These are phyloP conservation scores for Cucumis melo DNA, from an alignment of 306 rosid species.

Conservation along the genomic window DNA sequence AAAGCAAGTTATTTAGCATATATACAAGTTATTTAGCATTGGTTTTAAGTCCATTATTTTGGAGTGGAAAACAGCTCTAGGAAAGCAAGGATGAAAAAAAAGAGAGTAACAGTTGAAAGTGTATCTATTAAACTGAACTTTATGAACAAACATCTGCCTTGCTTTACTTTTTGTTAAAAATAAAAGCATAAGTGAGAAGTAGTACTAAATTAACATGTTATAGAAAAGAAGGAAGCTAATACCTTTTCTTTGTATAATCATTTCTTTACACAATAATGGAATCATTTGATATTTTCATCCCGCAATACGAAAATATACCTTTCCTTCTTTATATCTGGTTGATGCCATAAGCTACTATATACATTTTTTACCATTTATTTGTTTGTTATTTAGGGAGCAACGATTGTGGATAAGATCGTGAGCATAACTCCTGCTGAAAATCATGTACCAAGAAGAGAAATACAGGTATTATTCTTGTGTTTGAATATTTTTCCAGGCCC, in stretches of 20 bases:
- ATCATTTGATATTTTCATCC: neutral
- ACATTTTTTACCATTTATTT: neutral
- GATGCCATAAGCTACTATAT: neutral
- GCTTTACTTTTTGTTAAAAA: neutral
- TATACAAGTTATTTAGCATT: neutral
- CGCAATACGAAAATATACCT: neutral
- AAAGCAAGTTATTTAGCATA: neutral
- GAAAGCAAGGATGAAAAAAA: neutral
- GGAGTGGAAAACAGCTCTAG: neutral
- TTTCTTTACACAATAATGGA: neutral
- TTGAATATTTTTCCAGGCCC: neutral
- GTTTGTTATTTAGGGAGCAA: slow-evolving; percentile 60
- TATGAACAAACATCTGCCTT: neutral
- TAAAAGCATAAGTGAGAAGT: neutral
- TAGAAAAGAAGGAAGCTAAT: neutral
- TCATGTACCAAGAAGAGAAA: slow-evolving; percentile 43
- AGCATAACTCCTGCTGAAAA: slow-evolving; percentile 57
- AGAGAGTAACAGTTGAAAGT: neutral
- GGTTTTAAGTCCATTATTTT: neutral
- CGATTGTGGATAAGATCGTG: slow-evolving; percentile 78
- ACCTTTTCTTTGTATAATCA: neutral
- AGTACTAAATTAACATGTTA: neutral
- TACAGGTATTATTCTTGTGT: slow-evolving; percentile 20
- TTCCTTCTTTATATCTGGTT: neutral
- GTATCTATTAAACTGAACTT: neutral